These are phyloP conservation scores for Platanthera guangdongensis DNA, from an alignment of 106 monocot genomes.

Conservation along the genomic window DNA sequence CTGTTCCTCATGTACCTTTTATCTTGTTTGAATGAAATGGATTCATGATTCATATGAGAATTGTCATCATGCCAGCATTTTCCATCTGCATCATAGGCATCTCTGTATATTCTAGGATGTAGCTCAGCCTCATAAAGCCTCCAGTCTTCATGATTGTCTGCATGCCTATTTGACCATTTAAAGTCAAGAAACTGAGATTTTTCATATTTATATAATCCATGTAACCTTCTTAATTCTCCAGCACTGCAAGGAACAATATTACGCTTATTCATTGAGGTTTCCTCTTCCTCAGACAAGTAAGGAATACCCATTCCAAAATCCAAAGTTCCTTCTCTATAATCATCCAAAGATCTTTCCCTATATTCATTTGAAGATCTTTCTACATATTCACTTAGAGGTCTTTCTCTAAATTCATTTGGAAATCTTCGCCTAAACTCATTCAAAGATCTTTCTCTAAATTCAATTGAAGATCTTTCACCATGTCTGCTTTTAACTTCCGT, in stretches of 20 bases:
- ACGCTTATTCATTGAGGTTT: conserved; percentile 1
- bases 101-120: conserved; percentile 11
- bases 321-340: background rate
- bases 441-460: background rate
- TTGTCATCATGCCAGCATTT: conserved; percentile 6
- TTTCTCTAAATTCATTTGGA: background rate
- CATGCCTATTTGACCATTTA: conserved; percentile 5
- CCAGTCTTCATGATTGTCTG: conserved; percentile 4
- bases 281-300: background rate
- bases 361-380: background rate
- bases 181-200: background rate
- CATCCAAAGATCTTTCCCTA: background rate
- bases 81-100: background rate
- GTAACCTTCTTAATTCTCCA: conserved; percentile 11
- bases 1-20: conserved; percentile 10
- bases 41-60: background rate
- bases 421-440: no score
- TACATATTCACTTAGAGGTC: background rate
- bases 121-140: conserved; percentile 5
- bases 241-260: background rate
- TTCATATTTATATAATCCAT: conserved; percentile 11
- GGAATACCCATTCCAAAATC: conserved; percentile 6
- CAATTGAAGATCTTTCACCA: background rate
- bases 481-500: conserved; percentile 1
- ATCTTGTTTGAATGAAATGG: conserved; percentile 10